Base-by-base conservation (phyloP, 805 yeast species). In the Yarrowia sp. region DNA sequence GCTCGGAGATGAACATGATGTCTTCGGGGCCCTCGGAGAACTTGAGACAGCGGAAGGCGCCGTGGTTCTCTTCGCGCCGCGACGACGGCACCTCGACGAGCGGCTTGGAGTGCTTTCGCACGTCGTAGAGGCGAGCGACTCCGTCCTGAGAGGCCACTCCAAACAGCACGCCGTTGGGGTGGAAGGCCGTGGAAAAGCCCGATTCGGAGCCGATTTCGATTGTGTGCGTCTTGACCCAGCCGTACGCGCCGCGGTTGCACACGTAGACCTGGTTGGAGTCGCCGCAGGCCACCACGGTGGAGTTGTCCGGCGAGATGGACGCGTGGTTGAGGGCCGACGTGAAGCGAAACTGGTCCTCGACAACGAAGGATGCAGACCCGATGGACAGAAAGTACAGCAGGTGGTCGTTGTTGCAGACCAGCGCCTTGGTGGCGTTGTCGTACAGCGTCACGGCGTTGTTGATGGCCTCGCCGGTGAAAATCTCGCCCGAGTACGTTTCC, bases 131-230 rank as follows among this genome's bases (percentile, higher is more conserved):
- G 65, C 85, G 77, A 64, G 93, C 85, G 19, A 83, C 76, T 6
- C 98, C 98, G 70, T 88, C 91, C 73, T 92, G 97, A 71, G 90
- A 90, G 22, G 91, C 85, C 0, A 88, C 84, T 1, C 94, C 85
- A 70, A 92, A 87, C 65, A 84, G 79, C 59, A 78, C 67, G 19
- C 93, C 96, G 46, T 89, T 85, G n/a, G 86, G 81, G 64, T 86
- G 85, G 75, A 86, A 91, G 27, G 87, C 82, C 0, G 89, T 84
- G 5, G 96, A 91, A 70, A 91, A 89, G 2, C 97, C 97, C 47
- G 87, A 82, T 67, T 88, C 96, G 63, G 87, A 84, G 1, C 76
- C 72, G 0, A 93, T 85, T 62, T 76, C 78, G 59, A 84, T 77
- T 1, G 82, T 74, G 49, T 73, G 73, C 46, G 75, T 73, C 18